A percentile compares a stretch with the other conserved stretches of the same genome.
These are phyloP conservation scores for Arachis monticola DNA, from an alignment of 331 rosid genomes.

Conservation along the genomic window DNA sequence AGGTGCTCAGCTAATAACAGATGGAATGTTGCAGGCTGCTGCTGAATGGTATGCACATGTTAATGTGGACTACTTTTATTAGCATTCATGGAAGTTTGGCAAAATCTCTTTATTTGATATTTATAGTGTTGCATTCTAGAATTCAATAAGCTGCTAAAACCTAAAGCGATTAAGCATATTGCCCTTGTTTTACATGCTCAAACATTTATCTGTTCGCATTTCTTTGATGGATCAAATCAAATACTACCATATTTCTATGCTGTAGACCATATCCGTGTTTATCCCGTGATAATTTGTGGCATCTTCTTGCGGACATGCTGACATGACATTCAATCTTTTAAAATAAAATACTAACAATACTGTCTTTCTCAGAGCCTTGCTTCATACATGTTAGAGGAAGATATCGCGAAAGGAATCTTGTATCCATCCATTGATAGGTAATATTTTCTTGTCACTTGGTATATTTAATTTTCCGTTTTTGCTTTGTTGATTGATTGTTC, in stretches of 20 bases:
- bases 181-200: too few species aligned
- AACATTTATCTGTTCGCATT: too few species aligned
- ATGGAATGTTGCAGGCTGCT: constrained; percentile 99
- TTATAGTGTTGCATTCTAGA: constrained; percentile 17
- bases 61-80: constrained; percentile 4
- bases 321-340: constrained; percentile 23
- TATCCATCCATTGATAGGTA: constrained; percentile 82
- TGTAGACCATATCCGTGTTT: too few species aligned
- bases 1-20: constrained; percentile 86
- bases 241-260: too few species aligned
- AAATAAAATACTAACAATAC: constrained; percentile 46
- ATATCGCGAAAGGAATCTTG: constrained; percentile 67
- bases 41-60: constrained; percentile 76
- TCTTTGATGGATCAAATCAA: too few species aligned
- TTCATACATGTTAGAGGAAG: constrained; percentile 89
- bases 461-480: constrained; percentile 32
- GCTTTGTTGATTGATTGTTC: constrained; percentile 16
- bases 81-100: constrained; percentile 11
- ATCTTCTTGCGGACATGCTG: not conserved
- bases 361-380: constrained; percentile 78
- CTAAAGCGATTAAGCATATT: too few species aligned
- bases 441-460: constrained; percentile 36
- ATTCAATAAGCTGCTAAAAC: not conserved
- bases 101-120: constrained; percentile 19
- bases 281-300: not conserved